Evolutionary conservation across 495 filamentous ascomycete genomes (phyloP), one percentile per base, ranked within the genome.

Genomic region (Aspergillus carlsbadensis): DNA sequence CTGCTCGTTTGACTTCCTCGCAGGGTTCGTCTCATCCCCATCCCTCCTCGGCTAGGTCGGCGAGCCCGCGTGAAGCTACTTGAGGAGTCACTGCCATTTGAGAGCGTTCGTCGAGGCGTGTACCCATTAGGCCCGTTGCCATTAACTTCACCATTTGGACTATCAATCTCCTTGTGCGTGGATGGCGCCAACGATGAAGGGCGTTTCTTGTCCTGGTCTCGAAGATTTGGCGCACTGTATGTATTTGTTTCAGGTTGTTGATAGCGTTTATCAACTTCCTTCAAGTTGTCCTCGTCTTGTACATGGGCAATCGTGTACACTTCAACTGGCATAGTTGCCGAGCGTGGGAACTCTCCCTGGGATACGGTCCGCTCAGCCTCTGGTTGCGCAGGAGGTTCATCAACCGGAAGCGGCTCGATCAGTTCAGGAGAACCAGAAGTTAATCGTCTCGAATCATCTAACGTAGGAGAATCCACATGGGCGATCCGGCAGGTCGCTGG

Each of bases 21-120:
- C 79, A 87, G 80, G 0, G 80, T 81, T 15, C 78, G 70, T 45
- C 77, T 78, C 83, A 88, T 84, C 49, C 4, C 71, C 69, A 26
- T 71, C 62, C 47, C 47, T 42, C 55, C 52, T 15, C 74, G 69
- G 24, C 66, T 48, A 31, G 76, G 70, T 33, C 70, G 62, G 33
- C 71, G 67, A 24, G 71, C 62, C 55, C 79, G 78, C 56, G 75
- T 80, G 73, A 87, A 88, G 62, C 82, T 84, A 63, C 83, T 87
- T 7, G 80, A 81, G 6, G 81, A 84, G 58, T 84, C 83, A 52
- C 82, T 86, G 46, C 79, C 84, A 61, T 81, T 80, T 0, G 78
- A 78, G 55, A 63, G 57, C 0, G 60, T 68, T 4, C 78, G 70
- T 20, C 62, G 57, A 10, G 65, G 60, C 18, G 55, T 59, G 50